Evolutionary conservation across 352 stramenopile genomes (phyloP), one percentile per base, ranked within the genome.

Genomic region (Phytophthora ramorum): DNA sequence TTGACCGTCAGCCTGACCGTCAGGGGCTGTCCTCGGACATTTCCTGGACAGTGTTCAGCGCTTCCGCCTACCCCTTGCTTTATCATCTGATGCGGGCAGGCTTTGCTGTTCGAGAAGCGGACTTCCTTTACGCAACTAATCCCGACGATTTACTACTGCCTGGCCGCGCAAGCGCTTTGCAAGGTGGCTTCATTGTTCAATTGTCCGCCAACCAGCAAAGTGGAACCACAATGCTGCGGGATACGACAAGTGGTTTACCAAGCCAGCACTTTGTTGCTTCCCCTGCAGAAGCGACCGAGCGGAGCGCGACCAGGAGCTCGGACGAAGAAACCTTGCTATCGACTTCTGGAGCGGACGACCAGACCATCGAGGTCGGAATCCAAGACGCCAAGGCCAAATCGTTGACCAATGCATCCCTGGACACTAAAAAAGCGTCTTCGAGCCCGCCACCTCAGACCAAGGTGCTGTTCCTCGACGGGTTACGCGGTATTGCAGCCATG

Each of bases 401-500:
- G 2, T 22, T 34, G n/a, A 46, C 40, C 17, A 9, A 46, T 46
- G 17, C 9, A 9, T 19, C 17, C 3, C 7, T 24, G 17, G 40
- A 22, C 5, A 26, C 14, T 20, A 44, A 20, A 8, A 44, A n/a
- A 14, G n/a, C 16, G 17, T 19, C 40, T 24, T 17, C 58, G 13
- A 28, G 20, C 13, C 59, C 35, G 14, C 22, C 40, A 35, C 37
- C 40, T 5, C 47, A 50, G 13, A 66, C 63, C 16, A 70, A 70
- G 32, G 55, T 70, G 2, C 17, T 70, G 8, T 70, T 70, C 28
- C 55, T 70, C 7, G 63, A 70, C 26, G 63, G 63, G 2, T 32
- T 50, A 12, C 63, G 63, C 24, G 63, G 63, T 45, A 32, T 70
- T 6, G 63, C 63, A 26, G 63, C 63, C 2, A 70, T 70, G 38